Percentiles rank a stretch among this genome's conserved stretches.
Evolutionary conservation across 2,329 filamentous ascomycete genomes (phyloP).

Genomic region (Neonectria punicea): DNA sequence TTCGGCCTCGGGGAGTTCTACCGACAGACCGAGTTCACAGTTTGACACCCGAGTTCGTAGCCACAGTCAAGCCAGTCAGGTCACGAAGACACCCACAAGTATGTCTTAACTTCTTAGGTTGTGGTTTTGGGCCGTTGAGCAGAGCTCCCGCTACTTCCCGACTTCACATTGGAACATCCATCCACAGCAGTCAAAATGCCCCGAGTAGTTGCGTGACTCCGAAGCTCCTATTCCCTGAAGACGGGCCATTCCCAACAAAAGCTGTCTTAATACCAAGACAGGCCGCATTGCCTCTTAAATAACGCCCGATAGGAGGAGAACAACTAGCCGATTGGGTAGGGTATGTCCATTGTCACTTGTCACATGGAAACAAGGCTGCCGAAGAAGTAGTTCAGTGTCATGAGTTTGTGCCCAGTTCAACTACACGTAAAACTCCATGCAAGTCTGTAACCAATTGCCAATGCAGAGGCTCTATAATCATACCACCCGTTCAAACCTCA

Average conservation of each 20-base stretch:
- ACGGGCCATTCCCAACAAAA: not conserved
- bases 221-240: not conserved
- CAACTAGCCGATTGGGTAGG: not conserved
- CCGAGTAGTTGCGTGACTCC: not conserved
- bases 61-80: not conserved
- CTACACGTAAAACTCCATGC: conserved; percentile 2
- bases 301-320: not conserved
- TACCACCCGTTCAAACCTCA: conserved; percentile 9
- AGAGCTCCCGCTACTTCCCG: not conserved
- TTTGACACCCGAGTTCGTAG: not conserved
- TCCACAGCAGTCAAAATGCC: not conserved
- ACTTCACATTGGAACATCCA: not conserved
- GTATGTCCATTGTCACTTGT: not conserved
- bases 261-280: not conserved
- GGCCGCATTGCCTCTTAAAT: not conserved
- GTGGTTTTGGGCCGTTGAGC: not conserved
- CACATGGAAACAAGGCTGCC: not conserved
- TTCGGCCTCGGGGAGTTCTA: not conserved
- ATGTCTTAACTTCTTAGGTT: not conserved
- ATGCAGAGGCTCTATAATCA: conserved; percentile 2
- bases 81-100: not conserved
- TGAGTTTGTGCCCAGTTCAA: not conserved
- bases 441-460: conserved; percentile 1
- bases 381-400: too few species aligned
- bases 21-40: not conserved